These are phyloP conservation scores for Candida sphagnicola DNA, from an alignment of 805 yeast species.

Conservation along the genomic window DNA sequence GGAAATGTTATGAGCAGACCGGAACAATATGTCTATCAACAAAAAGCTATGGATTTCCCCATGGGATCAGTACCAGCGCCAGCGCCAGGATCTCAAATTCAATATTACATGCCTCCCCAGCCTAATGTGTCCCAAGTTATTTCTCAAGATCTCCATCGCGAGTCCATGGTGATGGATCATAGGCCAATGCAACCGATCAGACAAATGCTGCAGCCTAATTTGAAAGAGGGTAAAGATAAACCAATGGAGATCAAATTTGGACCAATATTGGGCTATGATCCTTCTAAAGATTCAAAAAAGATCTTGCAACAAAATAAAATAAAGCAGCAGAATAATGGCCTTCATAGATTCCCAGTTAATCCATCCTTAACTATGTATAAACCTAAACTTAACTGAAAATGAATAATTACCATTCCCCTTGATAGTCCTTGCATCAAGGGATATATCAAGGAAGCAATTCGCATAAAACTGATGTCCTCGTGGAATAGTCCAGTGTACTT, in stretches of 20 bases:
- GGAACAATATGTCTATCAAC: slow-evolving; percentile 1
- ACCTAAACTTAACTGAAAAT: slow-evolving; percentile 19
- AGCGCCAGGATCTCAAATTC: not conserved
- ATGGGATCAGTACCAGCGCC: not conserved
- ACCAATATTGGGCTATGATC: slow-evolving; percentile 39
- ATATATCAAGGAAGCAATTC: no score
- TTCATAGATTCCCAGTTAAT: slow-evolving; percentile 27
- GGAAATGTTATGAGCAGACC: not conserved
- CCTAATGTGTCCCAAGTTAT: not conserved
- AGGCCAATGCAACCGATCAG: not conserved
- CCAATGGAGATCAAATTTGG: slow-evolving; percentile 33
- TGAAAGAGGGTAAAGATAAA: slow-evolving; percentile 18
- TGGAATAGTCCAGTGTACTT: no score
- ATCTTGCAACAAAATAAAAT: slow-evolving; percentile 12
- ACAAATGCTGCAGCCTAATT: slow-evolving; percentile 8
- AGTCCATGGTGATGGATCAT: not conserved
- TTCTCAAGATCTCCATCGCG: not conserved
- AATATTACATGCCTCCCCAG: not conserved
- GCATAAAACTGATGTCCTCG: no score
- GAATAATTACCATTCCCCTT: no score
- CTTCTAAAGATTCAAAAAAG: slow-evolving; percentile 25
- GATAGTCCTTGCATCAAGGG: no score
- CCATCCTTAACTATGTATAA: slow-evolving; percentile 32
- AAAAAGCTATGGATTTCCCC: not conserved
- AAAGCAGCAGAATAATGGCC: slow-evolving; percentile 16